Evolutionary conservation across 192 early-diverging fungal species (phyloP).

Genomic region (Obelidium mucronatum): DNA sequence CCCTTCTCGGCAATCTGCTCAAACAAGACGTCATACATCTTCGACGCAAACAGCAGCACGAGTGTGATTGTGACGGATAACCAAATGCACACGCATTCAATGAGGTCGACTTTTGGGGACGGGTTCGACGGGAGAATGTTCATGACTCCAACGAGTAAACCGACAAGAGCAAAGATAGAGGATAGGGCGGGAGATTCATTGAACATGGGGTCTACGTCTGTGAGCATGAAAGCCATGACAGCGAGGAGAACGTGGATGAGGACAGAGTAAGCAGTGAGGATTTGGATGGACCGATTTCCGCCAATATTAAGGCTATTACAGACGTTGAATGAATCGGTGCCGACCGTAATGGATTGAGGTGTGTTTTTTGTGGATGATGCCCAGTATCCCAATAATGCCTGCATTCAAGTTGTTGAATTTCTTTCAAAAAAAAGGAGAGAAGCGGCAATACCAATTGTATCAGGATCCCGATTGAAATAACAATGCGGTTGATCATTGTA

Average conservation of each 20-base stretch:
- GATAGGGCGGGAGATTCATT: slow-evolving; percentile 4
- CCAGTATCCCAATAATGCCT: not conserved
- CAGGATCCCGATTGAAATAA: not conserved
- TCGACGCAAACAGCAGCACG: not conserved
- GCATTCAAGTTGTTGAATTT: not conserved
- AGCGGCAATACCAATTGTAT: not conserved
- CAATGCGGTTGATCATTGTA: not conserved
- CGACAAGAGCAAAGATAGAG: not conserved
- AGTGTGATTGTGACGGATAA: not conserved
- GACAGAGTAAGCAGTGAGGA: not conserved
- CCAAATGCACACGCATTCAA: not conserved
- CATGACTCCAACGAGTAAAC: not conserved
- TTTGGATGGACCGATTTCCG: not conserved
- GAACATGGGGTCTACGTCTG: slow-evolving; percentile 4
- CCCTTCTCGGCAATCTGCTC: not conserved
- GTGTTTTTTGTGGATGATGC: not conserved
- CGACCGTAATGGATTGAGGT: not conserved
- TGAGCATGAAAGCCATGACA: not conserved
- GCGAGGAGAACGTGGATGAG: not conserved
- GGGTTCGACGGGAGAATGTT: slow-evolving; percentile 2
- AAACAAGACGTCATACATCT: slow-evolving; percentile 2
- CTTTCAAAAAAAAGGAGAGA: not conserved
- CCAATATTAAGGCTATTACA: not conserved
- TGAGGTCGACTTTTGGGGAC: not conserved
- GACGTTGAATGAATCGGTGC: not conserved